phyloP scores from a whole-genome alignment of 2,329 filamentous ascomycete genomes.

The Ascochyta pisi region DNA sequence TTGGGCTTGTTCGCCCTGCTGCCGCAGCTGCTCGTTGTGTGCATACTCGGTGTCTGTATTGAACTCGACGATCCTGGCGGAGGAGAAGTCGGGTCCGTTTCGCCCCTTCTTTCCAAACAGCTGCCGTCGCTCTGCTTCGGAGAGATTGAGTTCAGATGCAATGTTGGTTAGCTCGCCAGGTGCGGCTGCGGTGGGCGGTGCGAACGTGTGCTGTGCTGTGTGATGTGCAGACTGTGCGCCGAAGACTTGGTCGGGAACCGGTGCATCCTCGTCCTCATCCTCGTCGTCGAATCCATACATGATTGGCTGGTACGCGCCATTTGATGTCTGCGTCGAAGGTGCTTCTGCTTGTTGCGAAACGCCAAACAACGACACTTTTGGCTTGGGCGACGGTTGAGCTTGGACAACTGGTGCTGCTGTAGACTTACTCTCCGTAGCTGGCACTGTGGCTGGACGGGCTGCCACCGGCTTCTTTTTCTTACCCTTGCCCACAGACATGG shows the following conservation, averaged over 20 bases:
- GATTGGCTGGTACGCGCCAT: slow-evolving; percentile 49
- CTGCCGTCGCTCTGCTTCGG: slow-evolving; percentile 77
- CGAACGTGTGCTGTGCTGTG: slow-evolving; percentile 14
- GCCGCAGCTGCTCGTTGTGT: slow-evolving; percentile 79
- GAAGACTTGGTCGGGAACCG: slow-evolving; percentile 14
- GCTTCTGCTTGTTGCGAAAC: slow-evolving; percentile 56
- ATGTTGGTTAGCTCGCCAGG: slow-evolving; percentile 71
- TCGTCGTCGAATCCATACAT: slow-evolving; percentile 39
- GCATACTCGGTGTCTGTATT: slow-evolving; percentile 88
- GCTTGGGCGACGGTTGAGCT: slow-evolving; percentile 52
- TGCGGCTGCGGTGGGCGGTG: slow-evolving; percentile 12
- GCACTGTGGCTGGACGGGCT: slow-evolving; percentile 15
- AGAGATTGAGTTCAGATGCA: slow-evolving; percentile 79
- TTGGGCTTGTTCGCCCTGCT: slow-evolving; percentile 70
- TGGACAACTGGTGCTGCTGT: slow-evolving; percentile 16
- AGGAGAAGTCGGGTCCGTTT: slow-evolving; percentile 54
- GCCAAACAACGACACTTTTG: slow-evolving; percentile 75
- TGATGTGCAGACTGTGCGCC: slow-evolving; percentile 11
- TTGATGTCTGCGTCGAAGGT: slow-evolving; percentile 22
- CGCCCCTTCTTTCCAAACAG: slow-evolving; percentile 76
- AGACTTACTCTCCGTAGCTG: slow-evolving; percentile 4
- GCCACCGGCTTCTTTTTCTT: slow-evolving; percentile 54
- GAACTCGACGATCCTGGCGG: slow-evolving; percentile 79
- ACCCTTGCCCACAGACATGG: slow-evolving; percentile 81
- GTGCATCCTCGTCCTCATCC: slow-evolving; percentile 24